phyloP scores from a whole-genome alignment of 148 eudicot genomes.

The Selenicereus undatus region DNA sequence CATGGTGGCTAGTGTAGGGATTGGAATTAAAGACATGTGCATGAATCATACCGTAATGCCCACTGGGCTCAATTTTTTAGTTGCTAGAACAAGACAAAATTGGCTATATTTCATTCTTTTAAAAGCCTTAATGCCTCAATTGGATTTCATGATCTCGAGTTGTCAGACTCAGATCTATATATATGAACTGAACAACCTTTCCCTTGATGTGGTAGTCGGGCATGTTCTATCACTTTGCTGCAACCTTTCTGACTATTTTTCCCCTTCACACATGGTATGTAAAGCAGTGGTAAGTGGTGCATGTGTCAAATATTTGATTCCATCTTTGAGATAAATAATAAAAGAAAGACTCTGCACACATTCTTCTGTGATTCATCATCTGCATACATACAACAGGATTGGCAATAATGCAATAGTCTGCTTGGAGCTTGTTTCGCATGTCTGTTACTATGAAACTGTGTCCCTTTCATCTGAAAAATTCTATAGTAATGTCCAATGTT shows the following conservation, averaged over 20 bases:
- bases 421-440: not conserved
- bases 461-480: not conserved
- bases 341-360: not conserved
- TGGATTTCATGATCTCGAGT: too few species aligned
- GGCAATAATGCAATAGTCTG: not conserved
- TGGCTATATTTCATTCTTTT: too few species aligned
- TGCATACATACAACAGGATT: not conserved
- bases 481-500: not conserved
- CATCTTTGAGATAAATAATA: not conserved
- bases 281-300: not conserved
- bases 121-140: too few species aligned
- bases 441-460: not conserved
- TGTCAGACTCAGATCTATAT: too few species aligned
- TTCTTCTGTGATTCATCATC: not conserved
- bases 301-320: not conserved
- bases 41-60: too few species aligned
- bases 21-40: too few species aligned
- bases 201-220: not conserved
- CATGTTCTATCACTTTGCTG: not conserved
- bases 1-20: too few species aligned
- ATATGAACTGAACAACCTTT: too few species aligned
- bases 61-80: too few species aligned
- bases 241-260: not conserved
- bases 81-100: too few species aligned
- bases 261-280: not conserved